A percentile compares a stretch with the other conserved stretches of the same genome.
Conservation (phyloP, 805 yeast species). For the Lachancea mirantina region DNA sequence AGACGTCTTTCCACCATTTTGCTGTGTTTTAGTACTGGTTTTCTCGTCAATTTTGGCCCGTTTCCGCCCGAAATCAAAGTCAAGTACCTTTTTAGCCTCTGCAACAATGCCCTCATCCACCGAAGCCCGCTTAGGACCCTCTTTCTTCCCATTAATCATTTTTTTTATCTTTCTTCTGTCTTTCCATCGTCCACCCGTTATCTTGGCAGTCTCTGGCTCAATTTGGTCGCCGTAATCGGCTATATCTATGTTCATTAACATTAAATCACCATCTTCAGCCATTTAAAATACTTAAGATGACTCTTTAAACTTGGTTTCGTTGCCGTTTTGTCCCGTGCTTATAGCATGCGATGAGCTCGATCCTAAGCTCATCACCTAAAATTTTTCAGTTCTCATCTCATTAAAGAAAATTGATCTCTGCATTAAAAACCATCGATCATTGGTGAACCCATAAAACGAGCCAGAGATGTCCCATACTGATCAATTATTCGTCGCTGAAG, state of each 20-base stretch:
- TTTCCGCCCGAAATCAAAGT: no score
- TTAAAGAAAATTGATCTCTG: conserved; percentile 1
- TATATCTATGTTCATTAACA: conserved; percentile 66
- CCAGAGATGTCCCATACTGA: conserved; percentile 1
- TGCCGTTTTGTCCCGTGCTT: conserved; percentile 3
- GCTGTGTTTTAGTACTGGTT: neutral
- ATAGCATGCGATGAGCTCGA: conserved; percentile 3
- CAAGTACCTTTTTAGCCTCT: no score
- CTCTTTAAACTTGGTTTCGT: neutral
- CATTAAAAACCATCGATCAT: conserved; percentile 2
- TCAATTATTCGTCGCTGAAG: conserved; percentile 33
- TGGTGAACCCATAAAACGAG: neutral
- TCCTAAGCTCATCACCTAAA: conserved; percentile 21
- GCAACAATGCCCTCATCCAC: no score
- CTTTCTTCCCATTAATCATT: conserved; percentile 40
- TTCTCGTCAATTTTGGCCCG: neutral
- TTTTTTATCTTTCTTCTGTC: conserved; percentile 60
- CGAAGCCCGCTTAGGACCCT: conserved; percentile 11
- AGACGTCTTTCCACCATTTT: conserved; percentile 1
- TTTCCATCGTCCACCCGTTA: conserved; percentile 75
- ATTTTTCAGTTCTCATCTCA: conserved; percentile 13
- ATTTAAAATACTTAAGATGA: conserved; percentile 5
- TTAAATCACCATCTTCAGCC: conserved; percentile 30
- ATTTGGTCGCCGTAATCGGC: conserved; percentile 28
- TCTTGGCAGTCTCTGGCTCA: conserved; percentile 31